Base-by-base conservation (phyloP, 1,139 yeast genomes). In the Suhomyces coccinellae region DNA sequence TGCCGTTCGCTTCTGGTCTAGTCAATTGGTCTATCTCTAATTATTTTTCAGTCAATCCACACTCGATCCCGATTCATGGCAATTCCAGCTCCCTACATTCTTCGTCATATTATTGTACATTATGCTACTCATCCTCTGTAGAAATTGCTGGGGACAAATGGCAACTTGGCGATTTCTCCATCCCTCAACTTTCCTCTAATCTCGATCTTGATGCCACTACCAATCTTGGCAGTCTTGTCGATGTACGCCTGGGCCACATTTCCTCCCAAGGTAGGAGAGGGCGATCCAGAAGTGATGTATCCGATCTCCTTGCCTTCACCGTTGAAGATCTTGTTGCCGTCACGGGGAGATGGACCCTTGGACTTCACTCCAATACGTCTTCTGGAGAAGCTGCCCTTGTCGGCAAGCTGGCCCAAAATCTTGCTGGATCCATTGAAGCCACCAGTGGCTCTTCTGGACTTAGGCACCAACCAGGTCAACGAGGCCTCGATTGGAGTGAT, bases 241-340 rank as follows among this genome's bases (percentile, higher is more conserved):
- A 93, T 78, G 66, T 88, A 93, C 6, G 87, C 97, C 78, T 91
- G 97, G 20, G 96, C 97, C 48, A 93, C 85, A 61, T 93, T 93
- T 40, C 85, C 86, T n/a, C 84, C 85, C 46, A 85, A 69, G 11
- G 91, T 80, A 33, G 99, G 99, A 10, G 96, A 86, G 48, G 93
- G 85, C 48, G 93, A 83, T 5, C 99, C 99, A 0, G 97, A 88
- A 11, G 97, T 88, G 41, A 91, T 83, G 40, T 65, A 67, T 17
- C 99, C 98, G 38, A 91, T 79, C 46, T 69, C 67, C 46, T 75
- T 71, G 11, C 75, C 75, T 31, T 67, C 75, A 9, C 58, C 56
- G 40, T 70, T 63, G 55, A 75, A 85, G 24, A 93, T 78, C 57
- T 80, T 82, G 53, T 82, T 75, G n/a, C 89, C 90, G 26, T 85